phyloP scores from a whole-genome alignment of 768 basidiomycete genomes.

The Neoboletus subvelutipes region DNA sequence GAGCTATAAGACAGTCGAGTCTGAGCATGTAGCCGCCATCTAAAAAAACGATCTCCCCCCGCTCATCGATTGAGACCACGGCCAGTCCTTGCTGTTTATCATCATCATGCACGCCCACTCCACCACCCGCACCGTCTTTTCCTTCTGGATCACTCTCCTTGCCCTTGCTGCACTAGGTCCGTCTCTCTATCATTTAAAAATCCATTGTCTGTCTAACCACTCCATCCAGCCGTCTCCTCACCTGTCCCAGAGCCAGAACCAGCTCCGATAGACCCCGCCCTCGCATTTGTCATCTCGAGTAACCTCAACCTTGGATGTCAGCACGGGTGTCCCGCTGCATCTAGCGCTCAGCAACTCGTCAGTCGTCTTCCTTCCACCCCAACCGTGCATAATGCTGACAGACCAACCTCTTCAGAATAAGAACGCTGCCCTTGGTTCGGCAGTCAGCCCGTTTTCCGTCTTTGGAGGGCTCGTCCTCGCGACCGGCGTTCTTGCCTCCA shows the following conservation, averaged over 20 bases:
- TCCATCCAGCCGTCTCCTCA: constrained; percentile 20
- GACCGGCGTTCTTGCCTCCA: constrained; percentile 18
- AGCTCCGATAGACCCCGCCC: constrained; percentile 22
- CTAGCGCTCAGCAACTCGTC: constrained; percentile 24
- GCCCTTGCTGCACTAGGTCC: constrained; percentile 21
- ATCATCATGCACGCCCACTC: constrained; percentile 14
- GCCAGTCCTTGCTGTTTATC: neutral
- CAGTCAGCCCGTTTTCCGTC: constrained; percentile 17
- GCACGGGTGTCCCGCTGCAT: constrained; percentile 22
- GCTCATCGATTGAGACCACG: constrained; percentile 13
- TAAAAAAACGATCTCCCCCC: neutral
- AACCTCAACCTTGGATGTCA: constrained; percentile 27
- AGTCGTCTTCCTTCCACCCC: neutral
- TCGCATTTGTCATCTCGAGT: constrained; percentile 19
- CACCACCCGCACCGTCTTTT: constrained; percentile 16
- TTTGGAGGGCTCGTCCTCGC: constrained; percentile 24
- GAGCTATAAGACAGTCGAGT: constrained; percentile 6
- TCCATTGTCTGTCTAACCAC: neutral
- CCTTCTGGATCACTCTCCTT: constrained; percentile 23
- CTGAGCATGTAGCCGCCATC: no score
- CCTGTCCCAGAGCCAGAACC: constrained; percentile 25
- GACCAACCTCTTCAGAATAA: constrained; percentile 9
- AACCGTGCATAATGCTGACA: neutral
- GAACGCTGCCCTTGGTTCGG: constrained; percentile 23
- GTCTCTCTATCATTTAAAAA: neutral